Base-by-base conservation (phyloP, 306 rosid species). In the Medicago arabica region DNA sequence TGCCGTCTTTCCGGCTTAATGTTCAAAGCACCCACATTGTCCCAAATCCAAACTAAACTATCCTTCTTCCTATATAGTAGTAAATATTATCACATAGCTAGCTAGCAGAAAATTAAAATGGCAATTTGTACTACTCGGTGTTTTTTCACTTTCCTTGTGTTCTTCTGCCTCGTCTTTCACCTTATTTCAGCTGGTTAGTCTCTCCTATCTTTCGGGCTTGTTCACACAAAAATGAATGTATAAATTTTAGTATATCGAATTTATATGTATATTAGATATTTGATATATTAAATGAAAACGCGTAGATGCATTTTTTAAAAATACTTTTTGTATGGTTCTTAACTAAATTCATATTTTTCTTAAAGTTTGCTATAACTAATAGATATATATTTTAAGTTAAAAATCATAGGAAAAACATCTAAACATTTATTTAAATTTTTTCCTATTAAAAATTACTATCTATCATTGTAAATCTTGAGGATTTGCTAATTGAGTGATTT, bases 121-220 rank as follows among this genome's bases (percentile, higher is more conserved):
- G 43, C 41, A 28, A 14, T 28, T 60, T 5, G 5, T 23, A 8
- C 28, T 18, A 23, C 17, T 28, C 19, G 2, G 28, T 40, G 13
- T 60, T 60, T 60, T 12, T 12, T 60, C 19, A 28, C 67, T 60
- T 28, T 60, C 12, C 17, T 60, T 31, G 41, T 60, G 2, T 60
- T 60, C 19, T 60, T 60, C 67, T 60, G 19, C 67, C 10, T 60
- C 18, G 18, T 10, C 15, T 10, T 60, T 60, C 67, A 10, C 19
- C 43, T 60, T 60, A 60, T 28, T 60, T 60, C 41, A 13, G 67
- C 67, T 14, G 66, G 67, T 25, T 59, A 59, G 36, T 21, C 10
- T 25, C 40, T 58, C 64, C 36, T 23, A 21, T 58, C 38, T 21
- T 23, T 11, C 11, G 9, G 31, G 14, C 12, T 54, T 54, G 17